Conservation (phyloP, 495 filamentous ascomycete species). For the Achaetomiella virescens region DNA sequence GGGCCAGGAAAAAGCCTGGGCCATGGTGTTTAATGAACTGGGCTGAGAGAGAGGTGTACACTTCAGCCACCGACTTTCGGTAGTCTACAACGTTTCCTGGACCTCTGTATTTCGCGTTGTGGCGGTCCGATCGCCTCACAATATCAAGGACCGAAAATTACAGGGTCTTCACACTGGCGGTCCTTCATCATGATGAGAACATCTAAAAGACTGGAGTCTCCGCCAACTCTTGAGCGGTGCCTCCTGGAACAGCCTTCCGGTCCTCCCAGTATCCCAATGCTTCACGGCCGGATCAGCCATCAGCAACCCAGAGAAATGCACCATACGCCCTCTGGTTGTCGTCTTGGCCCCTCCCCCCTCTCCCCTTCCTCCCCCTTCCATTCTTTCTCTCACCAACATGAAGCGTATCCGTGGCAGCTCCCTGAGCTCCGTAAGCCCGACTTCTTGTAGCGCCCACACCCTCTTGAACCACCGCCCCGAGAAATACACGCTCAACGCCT, state of each 20-base stretch:
- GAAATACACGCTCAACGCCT: conserved; percentile 9
- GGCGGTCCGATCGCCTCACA: conserved; percentile 3
- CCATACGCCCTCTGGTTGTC: background rate
- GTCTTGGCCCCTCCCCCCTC: background rate
- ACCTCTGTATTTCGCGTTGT: background rate
- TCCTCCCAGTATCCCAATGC: background rate
- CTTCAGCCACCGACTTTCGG: background rate
- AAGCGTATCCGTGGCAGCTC: background rate
- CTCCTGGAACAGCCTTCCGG: background rate
- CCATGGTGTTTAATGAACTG: conserved; percentile 14
- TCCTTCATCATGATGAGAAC: conserved; percentile 1
- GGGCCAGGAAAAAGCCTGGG: conserved; percentile 14
- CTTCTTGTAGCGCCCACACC: conserved; percentile 20
- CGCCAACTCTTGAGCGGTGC: background rate
- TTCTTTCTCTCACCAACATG: too few relatives aligned
- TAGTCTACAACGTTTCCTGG: conserved; percentile 2
- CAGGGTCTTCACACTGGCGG: conserved; percentile 12
- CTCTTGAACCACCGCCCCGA: conserved; percentile 10
- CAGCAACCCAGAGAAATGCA: conserved; percentile 1
- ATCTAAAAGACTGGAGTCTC: conserved; percentile 8
- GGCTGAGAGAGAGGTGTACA: conserved; percentile 10
- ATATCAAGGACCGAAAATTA: conserved; percentile 17
- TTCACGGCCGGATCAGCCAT: background rate
- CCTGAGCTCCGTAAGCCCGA: conserved; percentile 12
- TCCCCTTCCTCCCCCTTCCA: too few relatives aligned